Evolutionary conservation across 2,329 filamentous ascomycete species (phyloP), one percentile per base, ranked within the genome.

Genomic region (Phialemonium atrogriseum): DNA sequence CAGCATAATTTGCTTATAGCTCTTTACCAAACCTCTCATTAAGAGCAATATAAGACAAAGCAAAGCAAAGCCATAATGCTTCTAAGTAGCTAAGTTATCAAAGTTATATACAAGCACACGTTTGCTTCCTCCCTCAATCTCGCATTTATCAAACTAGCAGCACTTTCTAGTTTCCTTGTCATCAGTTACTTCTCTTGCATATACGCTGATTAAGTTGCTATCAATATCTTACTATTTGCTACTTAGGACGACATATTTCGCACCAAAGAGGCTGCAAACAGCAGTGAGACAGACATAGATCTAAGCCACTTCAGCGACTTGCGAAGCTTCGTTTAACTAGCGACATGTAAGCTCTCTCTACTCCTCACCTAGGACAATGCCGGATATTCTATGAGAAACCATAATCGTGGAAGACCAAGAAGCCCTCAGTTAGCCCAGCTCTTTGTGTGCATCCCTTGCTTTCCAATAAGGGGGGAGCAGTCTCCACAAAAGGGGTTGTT

Each of bases 81-180:
- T 56, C 74, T 74, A 79, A 0, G 71, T 78, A 3, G 66, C 69
- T 2, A 79, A 54, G 40, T 79, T 72, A 13, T 69, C 60, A 0
- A 73, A 78, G 46, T 70, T 77, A 46, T 75, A 75, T 1, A 76
- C 74, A 1, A 69, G 68, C 0, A 79, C 54, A 12, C 74, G 74
- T 0, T 70, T 74, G 8, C 74, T 74, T 44, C 79, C 74, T 7
- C 64, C 70, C 41, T 77, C 50, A 9, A 62, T 53, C 52, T 79
- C 79, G 53, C 75, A 70, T 46, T 79, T 74, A 21, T 74, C 74
- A 34, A 77, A 78, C 61, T 65, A 68, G 52, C 66, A 78, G 47
- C 74, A 79, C 37, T 62, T 70, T 11, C 66, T 66, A 0, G 62
- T 62, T 5, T 62, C 59, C 23, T 66, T 50, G 24, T 77, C 70